These are phyloP conservation scores for Alternaria sp. DNA, from an alignment of 2,329 filamentous ascomycete genomes.

Conservation along the genomic window DNA sequence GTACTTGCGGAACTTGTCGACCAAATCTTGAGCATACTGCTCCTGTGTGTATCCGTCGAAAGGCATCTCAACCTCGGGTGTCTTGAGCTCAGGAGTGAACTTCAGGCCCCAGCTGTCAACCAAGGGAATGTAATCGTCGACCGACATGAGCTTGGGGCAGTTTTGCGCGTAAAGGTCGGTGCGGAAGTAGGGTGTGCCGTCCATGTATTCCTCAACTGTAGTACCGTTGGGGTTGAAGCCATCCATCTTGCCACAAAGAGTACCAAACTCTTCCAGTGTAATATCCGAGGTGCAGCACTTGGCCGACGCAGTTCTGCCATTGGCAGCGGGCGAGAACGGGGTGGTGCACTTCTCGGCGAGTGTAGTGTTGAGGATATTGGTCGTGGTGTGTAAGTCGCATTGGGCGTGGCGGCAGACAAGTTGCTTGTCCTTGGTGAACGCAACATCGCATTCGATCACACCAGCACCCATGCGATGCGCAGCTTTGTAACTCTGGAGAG, in stretches of 20 bases:
- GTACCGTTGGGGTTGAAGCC: constrained; percentile 70
- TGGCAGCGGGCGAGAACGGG: constrained; percentile 47
- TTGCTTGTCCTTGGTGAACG: constrained; percentile 51
- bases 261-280: constrained; percentile 71
- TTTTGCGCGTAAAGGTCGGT: constrained; percentile 69
- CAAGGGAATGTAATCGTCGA: constrained; percentile 69
- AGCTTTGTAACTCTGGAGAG: constrained; percentile 42
- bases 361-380: constrained; percentile 49
- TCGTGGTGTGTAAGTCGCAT: constrained; percentile 52
- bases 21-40: constrained; percentile 70
- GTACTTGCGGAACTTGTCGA: constrained; percentile 53
- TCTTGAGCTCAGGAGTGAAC: constrained; percentile 64
- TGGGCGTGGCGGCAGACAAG: constrained; percentile 52
- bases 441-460: constrained; percentile 51
- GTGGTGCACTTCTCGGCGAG: constrained; percentile 50
- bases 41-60: constrained; percentile 72
- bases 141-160: constrained; percentile 69
- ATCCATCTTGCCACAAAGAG: constrained; percentile 71
- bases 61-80: constrained; percentile 73
- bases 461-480: constrained; percentile 49
- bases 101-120: constrained; percentile 66
- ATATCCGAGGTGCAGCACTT: constrained; percentile 77
- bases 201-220: constrained; percentile 65
- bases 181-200: constrained; percentile 67
- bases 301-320: constrained; percentile 61